Conservation (phyloP, 139 green algal species). For the Chlamydomonas incerta region DNA sequence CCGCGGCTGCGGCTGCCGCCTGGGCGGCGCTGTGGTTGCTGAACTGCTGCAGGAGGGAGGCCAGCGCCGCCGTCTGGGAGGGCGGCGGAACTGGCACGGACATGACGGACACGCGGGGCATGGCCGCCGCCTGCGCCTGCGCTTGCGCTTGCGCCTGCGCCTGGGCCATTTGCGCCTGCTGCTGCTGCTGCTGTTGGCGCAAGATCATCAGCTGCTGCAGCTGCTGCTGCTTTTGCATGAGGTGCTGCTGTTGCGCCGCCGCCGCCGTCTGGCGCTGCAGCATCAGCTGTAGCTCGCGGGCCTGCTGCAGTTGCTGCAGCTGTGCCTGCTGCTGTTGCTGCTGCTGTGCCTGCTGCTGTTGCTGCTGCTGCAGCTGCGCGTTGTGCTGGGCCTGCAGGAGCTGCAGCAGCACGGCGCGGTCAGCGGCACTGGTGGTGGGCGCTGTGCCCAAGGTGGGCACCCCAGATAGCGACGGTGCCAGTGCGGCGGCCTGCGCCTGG, state of each 20-base stretch:
- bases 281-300: neutral
- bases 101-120: neutral
- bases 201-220: neutral
- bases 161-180: neutral
- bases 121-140: neutral
- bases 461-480: too few species aligned
- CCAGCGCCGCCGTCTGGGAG: slow-evolving; percentile 3
- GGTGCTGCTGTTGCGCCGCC: neutral
- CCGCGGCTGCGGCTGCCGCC: neutral
- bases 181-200: neutral
- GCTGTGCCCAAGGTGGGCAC: too few species aligned
- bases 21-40: neutral
- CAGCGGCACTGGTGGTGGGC: too few species aligned
- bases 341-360: neutral
- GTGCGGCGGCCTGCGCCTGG: too few species aligned
- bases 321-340: neutral
- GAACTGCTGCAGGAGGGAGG: slow-evolving; percentile 28
- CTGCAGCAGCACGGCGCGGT: neutral
- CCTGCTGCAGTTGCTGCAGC: neutral
- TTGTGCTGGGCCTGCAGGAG: neutral
- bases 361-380: neutral
- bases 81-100: neutral
- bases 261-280: neutral
- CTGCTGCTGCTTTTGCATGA: neutral
- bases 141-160: neutral